Conservation (phyloP, 345 rosid genomes). For the Mercurialis annua region DNA sequence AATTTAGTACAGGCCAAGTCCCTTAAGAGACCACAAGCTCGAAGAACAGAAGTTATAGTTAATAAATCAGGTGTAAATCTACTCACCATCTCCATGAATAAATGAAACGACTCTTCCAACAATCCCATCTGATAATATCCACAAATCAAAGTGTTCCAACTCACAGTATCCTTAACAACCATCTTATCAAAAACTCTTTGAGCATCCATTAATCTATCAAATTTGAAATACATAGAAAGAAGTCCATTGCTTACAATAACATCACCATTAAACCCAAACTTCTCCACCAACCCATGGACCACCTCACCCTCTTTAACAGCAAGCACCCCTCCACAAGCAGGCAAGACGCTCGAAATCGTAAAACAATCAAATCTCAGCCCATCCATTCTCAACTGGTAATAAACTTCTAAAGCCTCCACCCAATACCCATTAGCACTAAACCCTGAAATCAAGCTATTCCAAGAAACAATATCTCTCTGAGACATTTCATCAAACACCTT, state of each 20-base stretch:
- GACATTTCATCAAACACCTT: slow-evolving; percentile 63
- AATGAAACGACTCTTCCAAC: slow-evolving; percentile 38
- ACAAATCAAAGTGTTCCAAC: slow-evolving; percentile 64
- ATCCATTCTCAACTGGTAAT: slow-evolving; percentile 22
- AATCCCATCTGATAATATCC: slow-evolving; percentile 44
- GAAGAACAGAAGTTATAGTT: slow-evolving; percentile 51
- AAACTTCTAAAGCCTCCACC: slow-evolving; percentile 42
- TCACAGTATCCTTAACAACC: slow-evolving; percentile 45
- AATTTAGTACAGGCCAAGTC: slow-evolving; percentile 45
- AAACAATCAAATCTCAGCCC: slow-evolving; percentile 48
- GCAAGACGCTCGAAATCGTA: slow-evolving; percentile 55
- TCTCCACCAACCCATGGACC: slow-evolving; percentile 46
- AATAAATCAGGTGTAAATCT: slow-evolving; percentile 49
- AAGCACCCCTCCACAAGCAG: slow-evolving; percentile 52
- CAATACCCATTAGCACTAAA: slow-evolving; percentile 48
- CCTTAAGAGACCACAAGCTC: slow-evolving; percentile 48
- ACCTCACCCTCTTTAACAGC: slow-evolving; percentile 37
- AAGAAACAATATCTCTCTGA: slow-evolving; percentile 50
- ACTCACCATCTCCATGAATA: slow-evolving; percentile 41
- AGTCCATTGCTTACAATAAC: slow-evolving; percentile 49
- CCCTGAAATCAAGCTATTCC: slow-evolving; percentile 65
- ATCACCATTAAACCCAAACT: slow-evolving; percentile 42
- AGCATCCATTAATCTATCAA: slow-evolving; percentile 34
- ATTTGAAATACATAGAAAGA: slow-evolving; percentile 61
- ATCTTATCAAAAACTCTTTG: slow-evolving; percentile 50